Conservation (phyloP, 2,329 filamentous ascomycete genomes). For the Pseudogymnoascus sp. region DNA sequence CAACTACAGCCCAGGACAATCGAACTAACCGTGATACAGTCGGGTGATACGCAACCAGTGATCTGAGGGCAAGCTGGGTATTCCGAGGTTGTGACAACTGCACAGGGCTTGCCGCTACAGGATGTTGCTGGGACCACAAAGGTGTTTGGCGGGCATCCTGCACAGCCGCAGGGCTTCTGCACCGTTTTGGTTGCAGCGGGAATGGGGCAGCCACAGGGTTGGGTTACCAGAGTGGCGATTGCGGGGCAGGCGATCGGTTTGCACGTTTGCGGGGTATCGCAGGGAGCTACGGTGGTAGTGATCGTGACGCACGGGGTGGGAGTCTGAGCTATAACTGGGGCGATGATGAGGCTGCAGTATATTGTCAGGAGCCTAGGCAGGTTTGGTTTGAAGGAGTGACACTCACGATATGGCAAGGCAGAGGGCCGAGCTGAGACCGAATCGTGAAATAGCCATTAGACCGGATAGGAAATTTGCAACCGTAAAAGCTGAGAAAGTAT, state of each 20-base stretch:
- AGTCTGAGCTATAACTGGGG: background rate
- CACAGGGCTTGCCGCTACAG: background rate
- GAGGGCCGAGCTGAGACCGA: background rate
- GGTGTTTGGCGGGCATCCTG: background rate
- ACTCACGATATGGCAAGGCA: background rate
- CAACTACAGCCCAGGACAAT: background rate
- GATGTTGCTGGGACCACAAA: background rate
- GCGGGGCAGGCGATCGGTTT: background rate
- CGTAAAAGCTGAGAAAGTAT: background rate
- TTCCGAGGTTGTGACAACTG: background rate
- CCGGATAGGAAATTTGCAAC: background rate
- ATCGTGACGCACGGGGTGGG: background rate
- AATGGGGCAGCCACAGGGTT: background rate
- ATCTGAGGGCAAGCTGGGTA: background rate
- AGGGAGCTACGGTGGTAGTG: background rate
- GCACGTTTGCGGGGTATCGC: background rate
- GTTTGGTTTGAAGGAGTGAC: background rate
- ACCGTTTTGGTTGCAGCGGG: background rate
- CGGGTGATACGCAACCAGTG: background rate
- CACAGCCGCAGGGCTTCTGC: background rate
- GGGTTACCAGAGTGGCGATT: background rate
- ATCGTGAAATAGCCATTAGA: background rate
- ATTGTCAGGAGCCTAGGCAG: background rate
- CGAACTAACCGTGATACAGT: background rate
- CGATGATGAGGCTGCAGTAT: background rate